These are phyloP conservation scores for Cryoendolithus antarcticus DNA, from an alignment of 2,329 filamentous ascomycete genomes.

Conservation along the genomic window DNA sequence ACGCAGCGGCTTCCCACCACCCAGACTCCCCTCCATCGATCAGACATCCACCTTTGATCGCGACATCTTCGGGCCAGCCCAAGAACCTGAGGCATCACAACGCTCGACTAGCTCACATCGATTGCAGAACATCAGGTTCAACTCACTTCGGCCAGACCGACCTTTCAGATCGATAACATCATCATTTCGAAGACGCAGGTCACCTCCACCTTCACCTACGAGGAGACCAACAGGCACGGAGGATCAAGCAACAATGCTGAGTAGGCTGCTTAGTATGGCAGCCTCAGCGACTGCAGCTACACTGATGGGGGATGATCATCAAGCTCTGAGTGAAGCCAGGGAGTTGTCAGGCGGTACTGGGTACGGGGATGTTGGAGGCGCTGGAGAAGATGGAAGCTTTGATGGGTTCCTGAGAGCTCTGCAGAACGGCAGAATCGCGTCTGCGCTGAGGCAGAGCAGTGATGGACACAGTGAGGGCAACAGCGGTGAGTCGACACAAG, in stretches of 20 bases:
- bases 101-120: constrained; percentile 18
- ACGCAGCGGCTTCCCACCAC: constrained; percentile 12
- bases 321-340: constrained; percentile 43
- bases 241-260: constrained; percentile 51
- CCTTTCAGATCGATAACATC: constrained; percentile 31
- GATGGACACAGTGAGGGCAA: constrained; percentile 23
- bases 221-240: constrained; percentile 37
- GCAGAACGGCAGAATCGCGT: constrained; percentile 48
- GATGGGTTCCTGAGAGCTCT: constrained; percentile 51
- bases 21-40: constrained; percentile 22
- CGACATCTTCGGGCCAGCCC: constrained; percentile 19
- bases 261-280: constrained; percentile 49
- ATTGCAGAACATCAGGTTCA: constrained; percentile 15
- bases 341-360: constrained; percentile 33
- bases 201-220: constrained; percentile 23
- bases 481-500: constrained; percentile 20
- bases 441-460: constrained; percentile 38
- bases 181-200: constrained; percentile 40
- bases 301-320: constrained; percentile 46
- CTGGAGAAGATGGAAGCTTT: constrained; percentile 49
- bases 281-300: constrained; percentile 53
- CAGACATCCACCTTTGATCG: constrained; percentile 22
- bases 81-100: constrained; percentile 10
- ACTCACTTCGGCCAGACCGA: constrained; percentile 20
- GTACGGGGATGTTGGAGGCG: constrained; percentile 23